Evolutionary conservation across 768 basidiomycete genomes (phyloP).

Genomic region (Lactarius hengduanensis): DNA sequence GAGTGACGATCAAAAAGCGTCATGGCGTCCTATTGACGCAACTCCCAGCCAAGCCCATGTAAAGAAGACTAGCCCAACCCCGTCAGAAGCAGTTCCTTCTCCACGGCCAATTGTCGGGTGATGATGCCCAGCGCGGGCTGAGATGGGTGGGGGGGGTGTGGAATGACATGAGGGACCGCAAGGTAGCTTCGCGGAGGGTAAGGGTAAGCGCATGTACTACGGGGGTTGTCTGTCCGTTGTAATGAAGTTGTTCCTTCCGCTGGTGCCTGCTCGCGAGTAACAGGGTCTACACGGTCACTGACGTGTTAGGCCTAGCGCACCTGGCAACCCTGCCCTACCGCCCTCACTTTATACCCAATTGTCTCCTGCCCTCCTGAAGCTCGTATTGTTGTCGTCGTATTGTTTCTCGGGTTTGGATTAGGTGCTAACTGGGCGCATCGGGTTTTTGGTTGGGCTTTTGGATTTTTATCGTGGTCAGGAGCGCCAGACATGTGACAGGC

Average conservation of each 20-base stretch:
- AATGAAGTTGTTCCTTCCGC: background rate
- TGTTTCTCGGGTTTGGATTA: background rate
- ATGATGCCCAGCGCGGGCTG: background rate
- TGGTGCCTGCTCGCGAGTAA: background rate
- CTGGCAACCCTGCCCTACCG: background rate
- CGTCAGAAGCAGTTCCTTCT: background rate
- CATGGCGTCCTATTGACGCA: slow-evolving; percentile 88
- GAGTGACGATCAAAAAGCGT: slow-evolving; percentile 95
- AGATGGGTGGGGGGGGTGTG: background rate
- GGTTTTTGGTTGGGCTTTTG: slow-evolving; percentile 1
- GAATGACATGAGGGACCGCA: background rate
- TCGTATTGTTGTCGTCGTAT: slow-evolving; percentile 7
- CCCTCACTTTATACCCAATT: background rate
- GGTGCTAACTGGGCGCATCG: background rate
- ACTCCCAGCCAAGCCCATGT: slow-evolving; percentile 85
- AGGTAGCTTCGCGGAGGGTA: slow-evolving; percentile 12
- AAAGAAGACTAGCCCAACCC: slow-evolving; percentile 23
- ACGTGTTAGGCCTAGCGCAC: background rate
- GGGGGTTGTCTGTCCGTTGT: background rate
- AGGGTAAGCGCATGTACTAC: slow-evolving; percentile 18
- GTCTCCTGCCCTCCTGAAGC: background rate
- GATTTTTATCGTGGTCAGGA: slow-evolving; percentile 1
- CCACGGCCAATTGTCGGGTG: background rate
- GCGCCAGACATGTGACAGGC: slow-evolving; percentile 12
- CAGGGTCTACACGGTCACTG: background rate